Evolutionary conservation across 805 yeast genomes (phyloP).

Genomic region (Pichia sporocuriosa): DNA sequence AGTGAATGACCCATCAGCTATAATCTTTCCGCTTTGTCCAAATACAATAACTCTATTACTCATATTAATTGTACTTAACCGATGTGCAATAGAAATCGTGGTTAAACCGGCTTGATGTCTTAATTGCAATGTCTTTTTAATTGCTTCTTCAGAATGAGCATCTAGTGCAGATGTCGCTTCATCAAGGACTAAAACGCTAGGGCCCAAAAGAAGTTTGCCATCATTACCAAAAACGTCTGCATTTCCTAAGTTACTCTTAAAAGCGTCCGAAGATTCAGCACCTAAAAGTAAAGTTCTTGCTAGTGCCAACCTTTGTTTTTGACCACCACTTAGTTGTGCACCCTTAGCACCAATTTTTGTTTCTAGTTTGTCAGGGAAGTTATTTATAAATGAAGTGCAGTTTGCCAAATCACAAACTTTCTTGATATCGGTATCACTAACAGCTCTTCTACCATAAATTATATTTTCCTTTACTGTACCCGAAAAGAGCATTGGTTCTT

Average conservation of each 20-base stretch:
- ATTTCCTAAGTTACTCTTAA: slow-evolving; percentile 5
- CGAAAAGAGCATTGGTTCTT: slow-evolving; percentile 83
- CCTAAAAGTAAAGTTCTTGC: slow-evolving; percentile 75
- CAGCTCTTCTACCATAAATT: slow-evolving; percentile 62
- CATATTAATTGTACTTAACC: slow-evolving; percentile 80
- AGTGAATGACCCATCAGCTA: slow-evolving; percentile 59
- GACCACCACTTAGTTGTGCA: slow-evolving; percentile 90
- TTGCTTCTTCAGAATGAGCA: slow-evolving; percentile 79
- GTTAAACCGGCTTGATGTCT: slow-evolving; percentile 57
- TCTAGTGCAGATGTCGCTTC: slow-evolving; percentile 95
- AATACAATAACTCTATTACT: slow-evolving; percentile 78
- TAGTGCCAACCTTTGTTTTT: slow-evolving; percentile 85
- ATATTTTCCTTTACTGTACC: slow-evolving; percentile 83
- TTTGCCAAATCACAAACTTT: slow-evolving; percentile 67
- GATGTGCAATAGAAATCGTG: slow-evolving; percentile 84
- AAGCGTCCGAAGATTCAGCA: slow-evolving; percentile 15
- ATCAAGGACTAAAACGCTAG: slow-evolving; percentile 76
- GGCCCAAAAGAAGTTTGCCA: slow-evolving; percentile 36
- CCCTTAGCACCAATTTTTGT: slow-evolving; percentile 85
- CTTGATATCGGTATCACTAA: slow-evolving; percentile 51
- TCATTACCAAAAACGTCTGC: slow-evolving; percentile 19
- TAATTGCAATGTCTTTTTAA: slow-evolving; percentile 60
- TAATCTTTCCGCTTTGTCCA: slow-evolving; percentile 60
- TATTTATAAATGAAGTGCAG: slow-evolving; percentile 57
- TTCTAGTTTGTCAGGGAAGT: slow-evolving; percentile 75